Conservation (phyloP, 768 basidiomycete species). For the Neoboletus brunneissimus region DNA sequence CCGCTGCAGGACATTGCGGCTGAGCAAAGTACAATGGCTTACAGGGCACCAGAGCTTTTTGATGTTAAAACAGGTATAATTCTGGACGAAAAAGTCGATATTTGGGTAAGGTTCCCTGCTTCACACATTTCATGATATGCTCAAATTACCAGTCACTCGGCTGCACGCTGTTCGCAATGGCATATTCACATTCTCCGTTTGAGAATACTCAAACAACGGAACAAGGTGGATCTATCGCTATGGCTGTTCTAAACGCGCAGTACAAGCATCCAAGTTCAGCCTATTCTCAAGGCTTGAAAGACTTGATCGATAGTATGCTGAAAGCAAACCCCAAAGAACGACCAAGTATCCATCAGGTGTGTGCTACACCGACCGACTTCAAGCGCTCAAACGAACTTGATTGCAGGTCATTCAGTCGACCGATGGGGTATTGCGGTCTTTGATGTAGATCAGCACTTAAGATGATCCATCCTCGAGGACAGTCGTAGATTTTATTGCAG, state of each 20-base stretch:
- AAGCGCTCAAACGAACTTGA: conserved; percentile 1
- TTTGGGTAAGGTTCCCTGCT: conserved; percentile 65
- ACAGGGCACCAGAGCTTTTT: conserved; percentile 95
- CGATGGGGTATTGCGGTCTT: conserved; percentile 57
- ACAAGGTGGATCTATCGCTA: conserved; percentile 94
- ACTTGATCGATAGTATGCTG: conserved; percentile 82
- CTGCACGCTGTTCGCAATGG: conserved; percentile 91
- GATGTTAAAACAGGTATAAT: conserved; percentile 90
- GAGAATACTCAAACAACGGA: conserved; percentile 89
- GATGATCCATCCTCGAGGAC: neutral
- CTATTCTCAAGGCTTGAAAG: conserved; percentile 82
- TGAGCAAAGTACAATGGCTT: conserved; percentile 98
- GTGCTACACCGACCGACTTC: conserved; percentile 11
- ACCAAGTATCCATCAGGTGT: conserved; percentile 82
- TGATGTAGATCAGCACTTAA: conserved; percentile 38
- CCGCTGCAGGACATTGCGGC: conserved; percentile 81
- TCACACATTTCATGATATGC: neutral
- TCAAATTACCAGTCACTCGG: conserved; percentile 74
- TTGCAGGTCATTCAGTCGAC: conserved; percentile 64
- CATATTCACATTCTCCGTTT: conserved; percentile 95
- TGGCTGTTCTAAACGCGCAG: conserved; percentile 93
- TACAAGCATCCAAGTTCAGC: conserved; percentile 85
- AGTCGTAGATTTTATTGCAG: conserved; percentile 5
- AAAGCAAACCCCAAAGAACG: conserved; percentile 78
- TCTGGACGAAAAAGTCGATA: conserved; percentile 93